A percentile compares a stretch with the other conserved stretches of the same genome.
phyloP scores from a whole-genome alignment of 495 filamentous ascomycete species.

The Parathielavia hyrcaniae region DNA sequence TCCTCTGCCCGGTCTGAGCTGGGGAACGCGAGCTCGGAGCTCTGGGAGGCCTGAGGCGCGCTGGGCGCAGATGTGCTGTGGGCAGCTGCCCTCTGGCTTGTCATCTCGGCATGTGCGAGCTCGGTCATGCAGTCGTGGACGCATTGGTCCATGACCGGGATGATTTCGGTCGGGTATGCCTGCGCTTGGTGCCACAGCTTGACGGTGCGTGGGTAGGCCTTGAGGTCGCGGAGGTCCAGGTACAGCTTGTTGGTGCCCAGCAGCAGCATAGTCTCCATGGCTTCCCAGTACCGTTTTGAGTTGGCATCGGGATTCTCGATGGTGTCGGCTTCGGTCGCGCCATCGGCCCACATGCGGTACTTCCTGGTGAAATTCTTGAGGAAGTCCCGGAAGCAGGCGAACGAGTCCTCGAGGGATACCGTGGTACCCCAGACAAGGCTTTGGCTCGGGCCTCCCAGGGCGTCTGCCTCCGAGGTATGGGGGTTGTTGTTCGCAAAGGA shows the following conservation, averaged over 20 bases:
- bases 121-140: conserved; percentile 93
- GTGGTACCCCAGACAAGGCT: conserved; percentile 97
- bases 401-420: conserved; percentile 84
- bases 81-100: conserved; percentile 53
- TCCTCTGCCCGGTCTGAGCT: conserved; percentile 63
- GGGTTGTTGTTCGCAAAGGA: conserved; percentile 86
- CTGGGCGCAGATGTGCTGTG: conserved; percentile 45
- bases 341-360: conserved; percentile 86
- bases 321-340: conserved; percentile 71
- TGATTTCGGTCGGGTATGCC: conserved; percentile 88
- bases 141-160: conserved; percentile 91
- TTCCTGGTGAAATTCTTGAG: conserved; percentile 82
- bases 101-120: conserved; percentile 74
- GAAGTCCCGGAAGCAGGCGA: conserved; percentile 82
- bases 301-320: conserved; percentile 54
- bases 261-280: conserved; percentile 83
- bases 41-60: conserved; percentile 39
- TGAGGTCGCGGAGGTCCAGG: conserved; percentile 82
- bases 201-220: conserved; percentile 81
- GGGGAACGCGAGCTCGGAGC: conserved; percentile 68
- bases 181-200: conserved; percentile 95
- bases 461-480: conserved; percentile 85
- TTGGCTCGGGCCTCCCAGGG: conserved; percentile 69
- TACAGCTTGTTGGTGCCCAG: conserved; percentile 79
- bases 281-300: conserved; percentile 72